Conservation (phyloP, 331 rosid species). For the Phaseolus coccineus region DNA sequence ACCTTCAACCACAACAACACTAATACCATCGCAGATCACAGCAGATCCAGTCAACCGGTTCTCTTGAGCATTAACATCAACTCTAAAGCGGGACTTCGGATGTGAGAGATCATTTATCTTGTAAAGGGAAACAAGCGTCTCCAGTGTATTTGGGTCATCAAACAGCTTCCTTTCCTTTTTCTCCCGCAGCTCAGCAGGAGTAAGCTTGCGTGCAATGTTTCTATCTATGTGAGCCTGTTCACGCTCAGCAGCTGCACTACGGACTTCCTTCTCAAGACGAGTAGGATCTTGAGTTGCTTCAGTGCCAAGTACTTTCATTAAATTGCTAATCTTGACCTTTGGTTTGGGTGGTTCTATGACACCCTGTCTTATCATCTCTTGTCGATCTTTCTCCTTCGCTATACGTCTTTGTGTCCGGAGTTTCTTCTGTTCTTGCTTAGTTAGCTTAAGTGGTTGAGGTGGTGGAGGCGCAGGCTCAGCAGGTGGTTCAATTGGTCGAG, state of each 20-base stretch:
- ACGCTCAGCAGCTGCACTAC: slow-evolving; percentile 98
- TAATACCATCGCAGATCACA: slow-evolving; percentile 80
- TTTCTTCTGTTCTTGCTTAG: slow-evolving; percentile 97
- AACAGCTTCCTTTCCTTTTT: slow-evolving; percentile 94
- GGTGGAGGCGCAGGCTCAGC: slow-evolving; percentile 98
- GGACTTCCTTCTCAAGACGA: slow-evolving; percentile 88
- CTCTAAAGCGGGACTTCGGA: slow-evolving; percentile 89
- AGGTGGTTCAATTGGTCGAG: slow-evolving; percentile 97
- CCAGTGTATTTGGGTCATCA: slow-evolving; percentile 72
- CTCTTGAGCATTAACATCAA: slow-evolving; percentile 89
- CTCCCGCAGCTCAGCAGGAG: slow-evolving; percentile 96
- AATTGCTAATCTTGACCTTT: slow-evolving; percentile 93
- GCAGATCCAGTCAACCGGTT: slow-evolving; percentile 88
- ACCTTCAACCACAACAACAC: slow-evolving; percentile 88
- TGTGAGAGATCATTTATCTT: slow-evolving; percentile 85
- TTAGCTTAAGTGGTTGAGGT: slow-evolving; percentile 94
- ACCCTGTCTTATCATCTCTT: slow-evolving; percentile 98
- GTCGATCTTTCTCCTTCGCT: slow-evolving; percentile 91
- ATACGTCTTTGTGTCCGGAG: slow-evolving; percentile 92
- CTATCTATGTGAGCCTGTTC: slow-evolving; percentile 99
- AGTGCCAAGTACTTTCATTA: slow-evolving; percentile 95
- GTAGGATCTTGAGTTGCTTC: slow-evolving; percentile 99
- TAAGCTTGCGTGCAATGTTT: slow-evolving; percentile 94
- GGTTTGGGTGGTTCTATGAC: slow-evolving; percentile 94
- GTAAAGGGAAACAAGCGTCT: slow-evolving; percentile 80